Conservation (phyloP, 139 green algal genomes). For the Tetradesmus obliquus region DNA sequence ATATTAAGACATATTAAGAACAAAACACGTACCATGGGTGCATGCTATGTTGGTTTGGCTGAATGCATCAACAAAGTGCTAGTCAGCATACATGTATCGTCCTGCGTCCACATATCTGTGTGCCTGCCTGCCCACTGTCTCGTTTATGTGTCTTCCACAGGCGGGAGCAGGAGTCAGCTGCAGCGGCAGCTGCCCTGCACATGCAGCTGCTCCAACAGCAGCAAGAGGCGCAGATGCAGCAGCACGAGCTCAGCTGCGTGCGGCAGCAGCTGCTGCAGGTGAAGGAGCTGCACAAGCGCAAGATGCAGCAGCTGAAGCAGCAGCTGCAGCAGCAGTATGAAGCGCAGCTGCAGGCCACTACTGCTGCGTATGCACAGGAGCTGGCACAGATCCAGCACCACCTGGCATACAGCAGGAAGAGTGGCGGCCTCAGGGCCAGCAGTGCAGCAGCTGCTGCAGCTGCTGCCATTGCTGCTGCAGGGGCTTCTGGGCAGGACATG, state of each 20-base stretch:
- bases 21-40: too few species aligned
- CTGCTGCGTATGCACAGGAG: slow-evolving; percentile 20
- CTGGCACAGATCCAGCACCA: slow-evolving; percentile 14
- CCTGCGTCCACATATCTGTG: too few species aligned
- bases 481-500: not conserved
- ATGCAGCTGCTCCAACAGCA: slow-evolving; percentile 26
- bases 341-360: not conserved
- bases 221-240: not conserved
- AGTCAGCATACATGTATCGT: too few species aligned
- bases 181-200: not conserved
- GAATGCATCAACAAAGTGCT: too few species aligned
- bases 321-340: slow-evolving; percentile 29
- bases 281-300: slow-evolving; percentile 25
- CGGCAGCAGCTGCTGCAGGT: slow-evolving; percentile 27
- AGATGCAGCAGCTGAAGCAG: not conserved
- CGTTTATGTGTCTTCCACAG: not conserved
- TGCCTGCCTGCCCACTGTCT: not conserved
- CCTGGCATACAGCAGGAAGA: not conserved
- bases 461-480: not conserved
- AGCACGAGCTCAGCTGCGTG: not conserved
- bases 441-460: not conserved
- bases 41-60: not conserved
- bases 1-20: too few species aligned
- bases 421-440: not conserved
- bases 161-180: not conserved